These are phyloP conservation scores for Termitomyces bulborhizus DNA, from an alignment of 768 basidiomycete species.

Conservation along the genomic window DNA sequence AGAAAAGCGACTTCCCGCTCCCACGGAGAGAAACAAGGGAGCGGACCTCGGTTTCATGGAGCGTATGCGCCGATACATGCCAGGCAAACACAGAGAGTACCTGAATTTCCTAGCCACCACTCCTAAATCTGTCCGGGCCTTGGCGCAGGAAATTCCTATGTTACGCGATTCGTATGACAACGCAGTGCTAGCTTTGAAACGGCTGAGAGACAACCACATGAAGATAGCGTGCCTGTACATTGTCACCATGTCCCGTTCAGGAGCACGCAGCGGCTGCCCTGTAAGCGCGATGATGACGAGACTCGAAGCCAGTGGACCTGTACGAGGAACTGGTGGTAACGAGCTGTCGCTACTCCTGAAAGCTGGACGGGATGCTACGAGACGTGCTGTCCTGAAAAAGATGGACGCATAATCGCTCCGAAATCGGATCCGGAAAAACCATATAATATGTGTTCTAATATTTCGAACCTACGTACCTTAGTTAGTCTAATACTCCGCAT, in stretches of 20 bases:
- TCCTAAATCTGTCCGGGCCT: slow-evolving; percentile 56
- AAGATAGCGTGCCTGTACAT: slow-evolving; percentile 84
- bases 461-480: slow-evolving; percentile 9
- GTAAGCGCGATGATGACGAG: slow-evolving; percentile 49
- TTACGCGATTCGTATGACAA: slow-evolving; percentile 74
- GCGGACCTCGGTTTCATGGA: slow-evolving; percentile 83
- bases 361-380: slow-evolving; percentile 84
- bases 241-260: slow-evolving; percentile 73
- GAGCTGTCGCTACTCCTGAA: slow-evolving; percentile 79
- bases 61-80: slow-evolving; percentile 94
- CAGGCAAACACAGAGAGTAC: slow-evolving; percentile 83
- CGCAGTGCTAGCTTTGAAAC: slow-evolving; percentile 74
- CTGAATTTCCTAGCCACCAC: slow-evolving; percentile 57
- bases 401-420: slow-evolving; percentile 10
- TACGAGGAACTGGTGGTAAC: slow-evolving; percentile 88
- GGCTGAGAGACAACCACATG: slow-evolving; percentile 84
- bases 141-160: slow-evolving; percentile 49
- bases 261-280: slow-evolving; percentile 40
- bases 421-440: not conserved
- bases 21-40: slow-evolving; percentile 59
- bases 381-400: slow-evolving; percentile 47
- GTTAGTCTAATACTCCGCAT: slow-evolving; percentile 11
- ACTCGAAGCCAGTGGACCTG: slow-evolving; percentile 41
- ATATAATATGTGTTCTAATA: slow-evolving; percentile 9
- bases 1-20: slow-evolving; percentile 58